Conservation (phyloP, 202 grass and related monocot genomes). For the Schoenoplectus triqueter region DNA sequence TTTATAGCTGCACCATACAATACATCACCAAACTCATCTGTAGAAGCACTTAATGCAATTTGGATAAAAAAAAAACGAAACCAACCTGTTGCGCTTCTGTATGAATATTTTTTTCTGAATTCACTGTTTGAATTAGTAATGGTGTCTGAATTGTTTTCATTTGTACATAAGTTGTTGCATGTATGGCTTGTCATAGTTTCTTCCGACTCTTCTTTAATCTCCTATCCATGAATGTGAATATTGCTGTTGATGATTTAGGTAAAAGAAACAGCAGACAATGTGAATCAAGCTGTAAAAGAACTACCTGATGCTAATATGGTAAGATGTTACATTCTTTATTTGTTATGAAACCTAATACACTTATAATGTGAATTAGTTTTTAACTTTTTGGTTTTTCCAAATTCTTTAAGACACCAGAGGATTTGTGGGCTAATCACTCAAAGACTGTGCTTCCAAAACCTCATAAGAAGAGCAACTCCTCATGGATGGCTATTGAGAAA, state of each 20-base stretch:
- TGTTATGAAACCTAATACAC: constrained; percentile 26
- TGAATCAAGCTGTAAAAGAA: constrained; percentile 86
- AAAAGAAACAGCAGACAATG: constrained; percentile 92
- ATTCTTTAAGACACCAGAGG: constrained; percentile 65
- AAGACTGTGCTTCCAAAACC: constrained; percentile 78
- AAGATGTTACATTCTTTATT: constrained; percentile 43
- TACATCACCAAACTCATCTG: not conserved
- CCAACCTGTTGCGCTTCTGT: not conserved
- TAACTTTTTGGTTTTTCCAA: not conserved
- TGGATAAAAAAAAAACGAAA: not conserved
- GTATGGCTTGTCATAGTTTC: constrained; percentile 1
- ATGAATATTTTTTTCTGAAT: not conserved
- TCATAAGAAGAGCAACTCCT: constrained; percentile 73
- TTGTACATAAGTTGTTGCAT: not conserved
- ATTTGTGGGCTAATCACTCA: constrained; percentile 96
- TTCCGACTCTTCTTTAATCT: not conserved
- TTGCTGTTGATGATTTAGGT: constrained; percentile 46
- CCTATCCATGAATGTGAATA: constrained; percentile 20
- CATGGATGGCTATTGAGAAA: constrained; percentile 89
- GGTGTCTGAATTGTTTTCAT: not conserved
- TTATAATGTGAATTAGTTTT: constrained; percentile 40
- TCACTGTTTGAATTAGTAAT: not conserved
- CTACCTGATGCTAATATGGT: constrained; percentile 99
- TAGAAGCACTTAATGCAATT: constrained; percentile 13
- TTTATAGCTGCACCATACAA: constrained; percentile 6